Evolutionary conservation across 108 stramenopile species (phyloP).

Genomic region (Licmophora abbreviata): DNA sequence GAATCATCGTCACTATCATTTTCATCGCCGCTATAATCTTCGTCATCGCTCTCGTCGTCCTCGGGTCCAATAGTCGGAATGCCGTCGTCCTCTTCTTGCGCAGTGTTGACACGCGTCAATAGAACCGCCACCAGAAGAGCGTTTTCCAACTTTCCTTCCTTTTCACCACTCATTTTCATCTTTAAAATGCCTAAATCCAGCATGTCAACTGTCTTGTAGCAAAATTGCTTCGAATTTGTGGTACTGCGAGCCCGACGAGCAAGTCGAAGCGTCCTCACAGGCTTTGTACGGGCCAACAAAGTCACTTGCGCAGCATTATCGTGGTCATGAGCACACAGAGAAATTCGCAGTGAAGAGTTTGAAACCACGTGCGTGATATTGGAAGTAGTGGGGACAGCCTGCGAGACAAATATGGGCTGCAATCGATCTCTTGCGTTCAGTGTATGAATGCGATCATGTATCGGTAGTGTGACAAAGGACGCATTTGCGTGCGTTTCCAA

Average conservation of each 20-base stretch:
- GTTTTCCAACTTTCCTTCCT: constrained; percentile 67
- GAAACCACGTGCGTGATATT: constrained; percentile 43
- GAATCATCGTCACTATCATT: constrained; percentile 13
- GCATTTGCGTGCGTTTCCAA: constrained; percentile 46
- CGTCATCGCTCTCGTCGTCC: constrained; percentile 11
- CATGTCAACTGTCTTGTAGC: constrained; percentile 61
- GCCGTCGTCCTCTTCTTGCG: constrained; percentile 18
- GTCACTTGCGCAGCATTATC: constrained; percentile 30
- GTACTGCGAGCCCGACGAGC: no score
- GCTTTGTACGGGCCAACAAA: constrained; percentile 47
- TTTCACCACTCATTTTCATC: constrained; percentile 41
- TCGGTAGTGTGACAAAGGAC: constrained; percentile 46
- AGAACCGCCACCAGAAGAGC: constrained; percentile 51
- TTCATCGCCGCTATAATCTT: constrained; percentile 16
- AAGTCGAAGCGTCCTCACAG: constrained; percentile 33
- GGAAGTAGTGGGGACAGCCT: constrained; percentile 35
- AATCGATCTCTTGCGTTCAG: constrained; percentile 54
- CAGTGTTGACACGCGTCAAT: constrained; percentile 36
- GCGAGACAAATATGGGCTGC: constrained; percentile 64
- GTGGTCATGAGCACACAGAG: constrained; percentile 45
- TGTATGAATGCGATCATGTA: constrained; percentile 76
- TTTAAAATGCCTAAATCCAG: constrained; percentile 56
- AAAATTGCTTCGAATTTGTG: constrained; percentile 4
- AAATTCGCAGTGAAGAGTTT: constrained; percentile 53
- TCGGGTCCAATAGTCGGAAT: constrained; percentile 2